These are phyloP conservation scores for Boletus subcaerulescens DNA, from an alignment of 768 basidiomycete genomes.

Conservation along the genomic window DNA sequence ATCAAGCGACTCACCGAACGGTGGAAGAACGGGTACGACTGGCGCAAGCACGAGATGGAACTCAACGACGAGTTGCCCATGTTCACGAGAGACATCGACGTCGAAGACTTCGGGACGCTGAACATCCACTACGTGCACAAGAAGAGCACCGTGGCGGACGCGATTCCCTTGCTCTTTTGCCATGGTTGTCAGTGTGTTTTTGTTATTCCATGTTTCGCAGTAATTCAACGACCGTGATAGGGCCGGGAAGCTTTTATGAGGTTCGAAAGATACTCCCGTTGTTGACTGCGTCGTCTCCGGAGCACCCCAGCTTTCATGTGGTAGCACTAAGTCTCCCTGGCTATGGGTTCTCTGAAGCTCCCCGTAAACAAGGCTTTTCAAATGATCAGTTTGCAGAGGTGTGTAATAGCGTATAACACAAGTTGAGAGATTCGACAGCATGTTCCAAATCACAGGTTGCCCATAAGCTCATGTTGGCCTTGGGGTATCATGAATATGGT, in stretches of 20 bases:
- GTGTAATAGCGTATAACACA: neutral
- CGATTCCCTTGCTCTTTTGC: constrained; percentile 58
- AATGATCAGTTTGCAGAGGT: constrained; percentile 56
- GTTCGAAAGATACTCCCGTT: constrained; percentile 55
- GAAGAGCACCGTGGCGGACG: constrained; percentile 40
- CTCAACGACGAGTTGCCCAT: constrained; percentile 55
- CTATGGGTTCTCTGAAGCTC: constrained; percentile 59
- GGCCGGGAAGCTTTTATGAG: constrained; percentile 53
- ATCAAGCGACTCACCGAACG: constrained; percentile 44
- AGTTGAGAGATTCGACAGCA: neutral
- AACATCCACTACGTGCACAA: constrained; percentile 61
- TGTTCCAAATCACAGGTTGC: constrained; percentile 32
- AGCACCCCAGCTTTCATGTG: constrained; percentile 60
- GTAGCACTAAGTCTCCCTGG: constrained; percentile 58
- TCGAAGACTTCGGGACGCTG: constrained; percentile 45
- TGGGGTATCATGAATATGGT: constrained; percentile 52
- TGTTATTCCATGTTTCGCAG: neutral
- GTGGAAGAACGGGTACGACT: constrained; percentile 57
- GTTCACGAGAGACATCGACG: constrained; percentile 49
- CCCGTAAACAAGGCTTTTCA: constrained; percentile 50
- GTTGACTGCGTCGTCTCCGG: constrained; percentile 38
- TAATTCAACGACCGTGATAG: constrained; percentile 17
- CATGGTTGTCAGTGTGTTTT: constrained; percentile 46
- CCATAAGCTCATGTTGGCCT: constrained; percentile 47
- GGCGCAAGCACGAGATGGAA: constrained; percentile 48